Evolutionary conservation across 108 stramenopile species (phyloP).

Genomic region (Craspedostauros australis): DNA sequence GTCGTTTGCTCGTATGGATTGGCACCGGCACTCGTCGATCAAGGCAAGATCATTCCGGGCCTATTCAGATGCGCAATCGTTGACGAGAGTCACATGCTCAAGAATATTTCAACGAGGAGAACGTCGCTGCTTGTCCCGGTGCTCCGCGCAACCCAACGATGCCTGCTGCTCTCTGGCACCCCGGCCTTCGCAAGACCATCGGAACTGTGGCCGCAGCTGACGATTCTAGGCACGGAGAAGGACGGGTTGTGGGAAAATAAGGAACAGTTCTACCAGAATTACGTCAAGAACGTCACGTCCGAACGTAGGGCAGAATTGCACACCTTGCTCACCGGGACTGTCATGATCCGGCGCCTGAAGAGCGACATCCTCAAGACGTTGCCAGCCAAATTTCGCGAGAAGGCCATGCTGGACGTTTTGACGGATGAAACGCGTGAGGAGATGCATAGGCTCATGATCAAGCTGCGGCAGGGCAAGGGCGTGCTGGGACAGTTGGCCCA

Average conservation of each 20-base stretch:
- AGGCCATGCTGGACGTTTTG: slow-evolving; percentile 48
- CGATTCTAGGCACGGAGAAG: slow-evolving; percentile 60
- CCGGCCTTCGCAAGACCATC: slow-evolving; percentile 91
- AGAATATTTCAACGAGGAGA: slow-evolving; percentile 79
- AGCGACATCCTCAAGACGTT: slow-evolving; percentile 86
- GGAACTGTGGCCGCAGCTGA: slow-evolving; percentile 93
- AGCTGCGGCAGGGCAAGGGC: slow-evolving; percentile 63
- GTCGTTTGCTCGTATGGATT: slow-evolving; percentile 85
- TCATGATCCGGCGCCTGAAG: slow-evolving; percentile 96
- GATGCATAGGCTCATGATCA: slow-evolving; percentile 40
- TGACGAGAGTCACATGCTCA: slow-evolving; percentile 96
- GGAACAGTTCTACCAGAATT: slow-evolving; percentile 64
- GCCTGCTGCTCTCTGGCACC: slow-evolving; percentile 91
- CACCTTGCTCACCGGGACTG: slow-evolving; percentile 81
- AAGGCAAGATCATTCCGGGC: slow-evolving; percentile 37
- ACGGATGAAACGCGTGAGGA: slow-evolving; percentile 36
- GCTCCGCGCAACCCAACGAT: slow-evolving; percentile 61
- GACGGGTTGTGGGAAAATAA: slow-evolving; percentile 69
- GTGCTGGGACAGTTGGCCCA: slow-evolving; percentile 60
- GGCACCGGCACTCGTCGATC: slow-evolving; percentile 52
- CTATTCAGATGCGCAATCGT: slow-evolving; percentile 86
- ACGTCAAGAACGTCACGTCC: slow-evolving; percentile 50
- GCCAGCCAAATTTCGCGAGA: slow-evolving; percentile 75
- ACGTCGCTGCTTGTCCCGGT: slow-evolving; percentile 76
- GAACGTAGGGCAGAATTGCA: slow-evolving; percentile 80